Base-by-base conservation (phyloP, 306 rosid species). In the Arachis stenosperma region DNA sequence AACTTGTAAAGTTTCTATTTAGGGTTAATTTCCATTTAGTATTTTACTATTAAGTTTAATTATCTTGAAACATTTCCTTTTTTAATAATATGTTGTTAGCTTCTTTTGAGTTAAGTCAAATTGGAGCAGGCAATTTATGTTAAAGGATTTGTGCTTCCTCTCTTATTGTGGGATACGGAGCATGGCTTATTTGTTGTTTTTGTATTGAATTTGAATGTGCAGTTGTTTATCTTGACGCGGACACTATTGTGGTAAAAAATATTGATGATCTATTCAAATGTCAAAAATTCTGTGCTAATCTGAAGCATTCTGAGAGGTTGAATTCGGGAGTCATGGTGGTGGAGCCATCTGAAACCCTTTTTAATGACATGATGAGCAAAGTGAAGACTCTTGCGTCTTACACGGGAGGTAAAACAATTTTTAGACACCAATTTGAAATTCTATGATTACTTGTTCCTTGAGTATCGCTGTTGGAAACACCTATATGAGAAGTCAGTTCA, bases 261-360 rank as follows among this genome's bases (percentile, higher is more conserved):
- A 81, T 95, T 46, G 99, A 95, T 54, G 98, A 92, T 90, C 97
- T 95, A 69, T 95, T 95, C 86, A 83, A 95, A 84, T 95, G 98
- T 78, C 67, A 85, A 68, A 91, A 91, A 59, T 95, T 95, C 74
- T 95, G 99, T 73, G 99, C 99, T 46, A 95, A 95, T 80, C 85
- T 95, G 86, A 95, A 95, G 97, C 99, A 95, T 87, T 95, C 99
- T 2, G 99, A 95, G 93, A 87, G 92, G 82, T 82, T 95, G 83
- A 95, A 95, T 81, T 95, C 99, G 0, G 99, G 99, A 65, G 99
- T 95, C 74, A 90, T 95, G 98, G 98, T 92, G 63, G 93, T 95
- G 64, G 90, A 95, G 84, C 97, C 98, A 39, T 95, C 99, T 36
- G 86, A 74, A 74, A 73, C 89, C 29, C 39, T 95, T 79, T 95